Percentiles rank a stretch among this genome's conserved stretches.
Conservation (phyloP, 768 basidiomycete genomes). For the Lactifluus subvellereus region DNA sequence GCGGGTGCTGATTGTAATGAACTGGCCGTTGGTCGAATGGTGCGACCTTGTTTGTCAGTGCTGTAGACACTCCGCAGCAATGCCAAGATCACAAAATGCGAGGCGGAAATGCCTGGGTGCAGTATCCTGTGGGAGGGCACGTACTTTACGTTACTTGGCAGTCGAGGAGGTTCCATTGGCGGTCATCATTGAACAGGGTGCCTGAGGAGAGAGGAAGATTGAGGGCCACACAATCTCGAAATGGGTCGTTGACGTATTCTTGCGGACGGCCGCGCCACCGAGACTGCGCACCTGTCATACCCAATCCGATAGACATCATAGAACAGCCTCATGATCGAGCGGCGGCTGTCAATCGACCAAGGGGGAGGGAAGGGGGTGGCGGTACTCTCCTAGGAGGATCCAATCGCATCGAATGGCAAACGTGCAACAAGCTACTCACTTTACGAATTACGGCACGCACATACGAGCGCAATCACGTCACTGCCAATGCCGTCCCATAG, state of each 20-base stretch:
- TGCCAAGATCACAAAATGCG: not conserved
- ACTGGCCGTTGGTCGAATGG: not conserved
- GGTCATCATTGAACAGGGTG: not conserved
- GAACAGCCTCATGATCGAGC: not conserved
- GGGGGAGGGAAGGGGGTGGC: slow-evolving; percentile 5
- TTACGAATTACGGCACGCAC: not conserved
- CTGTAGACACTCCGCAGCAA: not conserved
- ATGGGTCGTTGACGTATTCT: not conserved
- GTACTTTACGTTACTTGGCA: not conserved
- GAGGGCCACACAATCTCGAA: not conserved
- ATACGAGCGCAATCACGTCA: not conserved
- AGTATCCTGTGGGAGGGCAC: not conserved
- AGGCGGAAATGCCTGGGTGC: not conserved
- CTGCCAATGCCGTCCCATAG: not conserved
- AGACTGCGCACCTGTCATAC: not conserved
- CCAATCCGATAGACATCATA: not conserved
- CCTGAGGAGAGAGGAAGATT: not conserved
- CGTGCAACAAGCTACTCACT: not conserved
- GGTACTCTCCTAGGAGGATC: not conserved
- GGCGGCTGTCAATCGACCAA: slow-evolving; percentile 1
- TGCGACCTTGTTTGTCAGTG: not conserved
- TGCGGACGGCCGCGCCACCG: not conserved
- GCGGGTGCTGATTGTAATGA: not conserved
- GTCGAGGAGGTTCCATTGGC: not conserved
- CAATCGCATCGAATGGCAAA: not conserved